Percentiles rank a stretch among this genome's conserved stretches.
Evolutionary conservation across 1,284 basidiomycete genomes (phyloP).

Genomic region (Cutaneotrichosporon arboriforme): DNA sequence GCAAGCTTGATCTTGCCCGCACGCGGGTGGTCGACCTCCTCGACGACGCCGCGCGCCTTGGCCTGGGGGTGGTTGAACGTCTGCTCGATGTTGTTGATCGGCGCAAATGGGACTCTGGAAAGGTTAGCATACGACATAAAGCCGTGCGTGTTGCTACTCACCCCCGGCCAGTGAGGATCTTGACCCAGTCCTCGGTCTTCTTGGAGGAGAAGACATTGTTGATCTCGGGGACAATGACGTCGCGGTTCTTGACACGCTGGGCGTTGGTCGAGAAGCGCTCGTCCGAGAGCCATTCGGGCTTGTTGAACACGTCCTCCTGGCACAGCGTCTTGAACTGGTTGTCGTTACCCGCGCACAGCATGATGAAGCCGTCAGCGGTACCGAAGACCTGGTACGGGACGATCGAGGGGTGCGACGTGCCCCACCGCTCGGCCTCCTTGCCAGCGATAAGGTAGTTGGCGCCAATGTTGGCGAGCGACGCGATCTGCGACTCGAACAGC

Average conservation of each 20-base stretch:
- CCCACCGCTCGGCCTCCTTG: conserved; percentile 77
- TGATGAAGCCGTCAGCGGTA: conserved; percentile 80
- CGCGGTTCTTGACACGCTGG: conserved; percentile 69
- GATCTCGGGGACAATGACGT: conserved; percentile 66
- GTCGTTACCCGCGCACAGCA: conserved; percentile 91
- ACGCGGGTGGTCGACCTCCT: conserved; percentile 67
- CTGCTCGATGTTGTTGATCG: conserved; percentile 85
- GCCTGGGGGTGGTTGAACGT: conserved; percentile 91
- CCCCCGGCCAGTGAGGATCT: conserved; percentile 68
- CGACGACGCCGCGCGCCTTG: conserved; percentile 57
- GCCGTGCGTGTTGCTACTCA: conserved; percentile 43
- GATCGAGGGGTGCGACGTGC: conserved; percentile 82
- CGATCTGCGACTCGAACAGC: conserved; percentile 80
- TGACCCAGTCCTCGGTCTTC: conserved; percentile 66
- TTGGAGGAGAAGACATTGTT: conserved; percentile 58
- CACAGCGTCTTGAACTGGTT: conserved; percentile 59
- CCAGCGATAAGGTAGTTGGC: conserved; percentile 88
- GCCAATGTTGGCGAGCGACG: conserved; percentile 86
- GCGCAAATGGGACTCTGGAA: conserved; percentile 70
- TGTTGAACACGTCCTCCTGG: conserved; percentile 37
- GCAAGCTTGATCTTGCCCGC: conserved; percentile 81
- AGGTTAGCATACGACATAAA: neutral
- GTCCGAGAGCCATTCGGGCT: conserved; percentile 37
- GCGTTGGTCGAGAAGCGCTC: conserved; percentile 67
- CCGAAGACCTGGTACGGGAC: conserved; percentile 90